phyloP scores from a whole-genome alignment of 2,329 filamentous ascomycete species.

The Pestalotiopsis sp. region DNA sequence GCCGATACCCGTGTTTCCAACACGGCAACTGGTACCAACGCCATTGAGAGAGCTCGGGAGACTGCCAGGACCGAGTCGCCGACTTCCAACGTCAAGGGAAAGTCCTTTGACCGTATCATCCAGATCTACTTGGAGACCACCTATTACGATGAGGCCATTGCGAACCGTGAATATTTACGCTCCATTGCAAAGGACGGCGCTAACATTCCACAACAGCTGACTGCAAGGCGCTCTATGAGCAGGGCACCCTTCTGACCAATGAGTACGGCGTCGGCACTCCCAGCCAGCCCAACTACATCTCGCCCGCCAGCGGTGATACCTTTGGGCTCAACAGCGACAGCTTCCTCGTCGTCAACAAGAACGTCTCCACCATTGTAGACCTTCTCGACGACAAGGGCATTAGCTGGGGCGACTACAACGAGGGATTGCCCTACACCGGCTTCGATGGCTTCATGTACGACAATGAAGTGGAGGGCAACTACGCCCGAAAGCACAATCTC shows the following conservation, averaged over 20 bases:
- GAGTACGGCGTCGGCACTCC: constrained; percentile 70
- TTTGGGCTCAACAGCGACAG: constrained; percentile 73
- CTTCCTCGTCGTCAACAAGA: constrained; percentile 58
- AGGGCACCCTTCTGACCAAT: constrained; percentile 64
- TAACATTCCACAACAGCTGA: neutral
- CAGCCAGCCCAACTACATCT: constrained; percentile 73
- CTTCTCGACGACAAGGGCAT: constrained; percentile 66
- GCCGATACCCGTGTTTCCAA: neutral
- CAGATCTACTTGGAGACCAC: constrained; percentile 14
- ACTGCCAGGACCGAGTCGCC: neutral
- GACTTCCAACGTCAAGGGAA: neutral
- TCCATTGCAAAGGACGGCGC: neutral
- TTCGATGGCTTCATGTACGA: constrained; percentile 66
- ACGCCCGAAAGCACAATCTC: constrained; percentile 81
- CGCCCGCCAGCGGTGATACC: constrained; percentile 69
- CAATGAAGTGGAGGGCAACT: constrained; percentile 69
- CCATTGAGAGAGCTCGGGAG: neutral
- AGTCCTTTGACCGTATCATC: constrained; percentile 1
- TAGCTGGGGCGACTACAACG: constrained; percentile 74
- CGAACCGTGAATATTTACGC: neutral
- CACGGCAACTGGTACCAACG: neutral
- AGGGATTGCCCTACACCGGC: constrained; percentile 75
- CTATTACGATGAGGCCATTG: constrained; percentile 5
- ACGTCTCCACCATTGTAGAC: constrained; percentile 68
- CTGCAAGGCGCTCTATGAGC: constrained; percentile 45